Evolutionary conservation across 495 filamentous ascomycete species (phyloP).

Genomic region (Tuber aestivum): DNA sequence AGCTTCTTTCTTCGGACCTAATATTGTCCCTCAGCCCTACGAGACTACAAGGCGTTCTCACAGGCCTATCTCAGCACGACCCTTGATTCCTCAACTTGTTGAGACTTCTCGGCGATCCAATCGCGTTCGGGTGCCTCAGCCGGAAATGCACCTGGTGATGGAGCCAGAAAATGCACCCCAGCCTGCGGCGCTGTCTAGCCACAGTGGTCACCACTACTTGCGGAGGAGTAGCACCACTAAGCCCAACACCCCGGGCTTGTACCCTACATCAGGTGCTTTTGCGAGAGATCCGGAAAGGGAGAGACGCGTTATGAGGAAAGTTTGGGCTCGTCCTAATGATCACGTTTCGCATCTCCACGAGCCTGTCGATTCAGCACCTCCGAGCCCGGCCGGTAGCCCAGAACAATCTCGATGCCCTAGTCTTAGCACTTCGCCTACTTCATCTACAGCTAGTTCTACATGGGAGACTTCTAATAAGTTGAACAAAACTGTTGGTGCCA

Average conservation of each 20-base stretch:
- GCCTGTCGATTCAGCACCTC: slow-evolving; percentile 40
- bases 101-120: slow-evolving; percentile 42
- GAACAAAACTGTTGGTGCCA: slow-evolving; percentile 16
- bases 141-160: slow-evolving; percentile 37
- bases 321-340: slow-evolving; percentile 34
- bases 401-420: slow-evolving; percentile 38
- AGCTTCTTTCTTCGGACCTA: slow-evolving; percentile 37
- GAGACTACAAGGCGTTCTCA: slow-evolving; percentile 37
- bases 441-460: slow-evolving; percentile 33
- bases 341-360: slow-evolving; percentile 43
- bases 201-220: slow-evolving; percentile 29
- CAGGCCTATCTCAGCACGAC: slow-evolving; percentile 37
- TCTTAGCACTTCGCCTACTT: slow-evolving; percentile 41
- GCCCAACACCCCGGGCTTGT: slow-evolving; percentile 24
- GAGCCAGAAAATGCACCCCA: slow-evolving; percentile 33
- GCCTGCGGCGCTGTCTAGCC: slow-evolving; percentile 40
- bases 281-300: slow-evolving; percentile 33
- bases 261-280: slow-evolving; percentile 30
- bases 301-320: slow-evolving; percentile 32
- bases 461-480: slow-evolving; percentile 33
- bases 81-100: slow-evolving; percentile 37
- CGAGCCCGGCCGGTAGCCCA: slow-evolving; percentile 35
- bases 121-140: slow-evolving; percentile 33
- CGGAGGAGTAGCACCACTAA: slow-evolving; percentile 36
- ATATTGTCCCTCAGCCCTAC: slow-evolving; percentile 31